These are phyloP conservation scores for Artemisia annua DNA, from an alignment of 129 eudicot genomes.

Conservation along the genomic window DNA sequence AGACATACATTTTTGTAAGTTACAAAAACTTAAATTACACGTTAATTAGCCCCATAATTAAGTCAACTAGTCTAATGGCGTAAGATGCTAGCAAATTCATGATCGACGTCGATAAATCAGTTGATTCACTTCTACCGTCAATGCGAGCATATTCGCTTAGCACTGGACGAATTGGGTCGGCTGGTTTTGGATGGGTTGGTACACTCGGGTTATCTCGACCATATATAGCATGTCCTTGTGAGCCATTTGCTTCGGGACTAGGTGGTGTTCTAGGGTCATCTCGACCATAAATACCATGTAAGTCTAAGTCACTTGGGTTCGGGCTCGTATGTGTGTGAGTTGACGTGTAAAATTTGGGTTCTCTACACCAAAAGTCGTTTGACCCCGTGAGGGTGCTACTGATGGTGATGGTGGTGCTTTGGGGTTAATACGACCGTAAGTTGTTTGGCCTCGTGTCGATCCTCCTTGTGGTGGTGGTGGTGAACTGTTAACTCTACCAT, in stretches of 20 bases:
- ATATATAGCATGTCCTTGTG: neutral
- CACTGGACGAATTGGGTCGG: conserved; percentile 10
- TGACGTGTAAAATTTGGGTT: neutral
- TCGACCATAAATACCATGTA: neutral
- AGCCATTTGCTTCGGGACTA: conserved; percentile 12
- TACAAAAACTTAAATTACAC: no score
- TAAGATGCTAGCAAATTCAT: no score
- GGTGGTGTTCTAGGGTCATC: conserved; percentile 1
- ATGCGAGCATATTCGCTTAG: neutral
- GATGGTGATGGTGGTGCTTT: conserved; percentile 19
- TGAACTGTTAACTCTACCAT: neutral
- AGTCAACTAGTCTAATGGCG: no score
- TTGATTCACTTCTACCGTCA: neutral
- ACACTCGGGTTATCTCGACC: neutral
- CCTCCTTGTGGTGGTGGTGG: conserved; percentile 3
- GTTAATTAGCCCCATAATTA: no score
- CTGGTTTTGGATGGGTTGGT: conserved; percentile 14
- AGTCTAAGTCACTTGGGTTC: neutral
- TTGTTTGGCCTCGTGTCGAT: neutral
- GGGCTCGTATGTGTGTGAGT: conserved; percentile 1
- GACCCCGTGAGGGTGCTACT: neutral
- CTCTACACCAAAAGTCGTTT: neutral
- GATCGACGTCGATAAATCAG: no score
- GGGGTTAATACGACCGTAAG: neutral
- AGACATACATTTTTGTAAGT: no score